phyloP scores from a whole-genome alignment of 768 basidiomycete genomes.

The Roridomyces roridus region DNA sequence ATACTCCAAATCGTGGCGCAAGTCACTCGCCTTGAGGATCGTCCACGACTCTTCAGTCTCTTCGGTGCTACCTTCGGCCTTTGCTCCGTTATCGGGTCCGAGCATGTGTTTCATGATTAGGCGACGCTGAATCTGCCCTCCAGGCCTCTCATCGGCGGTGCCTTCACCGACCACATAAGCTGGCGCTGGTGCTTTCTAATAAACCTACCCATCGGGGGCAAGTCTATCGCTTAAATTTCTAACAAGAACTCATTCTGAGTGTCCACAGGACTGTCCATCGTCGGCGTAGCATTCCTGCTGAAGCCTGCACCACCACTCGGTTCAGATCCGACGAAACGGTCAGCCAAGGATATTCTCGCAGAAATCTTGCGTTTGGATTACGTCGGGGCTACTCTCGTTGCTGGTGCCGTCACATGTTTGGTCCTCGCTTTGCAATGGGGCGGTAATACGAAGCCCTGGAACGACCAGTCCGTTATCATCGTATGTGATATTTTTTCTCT shows the following conservation, averaged over 20 bases:
- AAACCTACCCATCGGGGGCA: constrained; percentile 27
- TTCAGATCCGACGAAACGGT: constrained; percentile 16
- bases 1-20: constrained; percentile 33
- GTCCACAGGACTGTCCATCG: too few species aligned
- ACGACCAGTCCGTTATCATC: constrained; percentile 20
- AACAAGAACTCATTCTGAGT: too few species aligned
- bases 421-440: constrained; percentile 53
- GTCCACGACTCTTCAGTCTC: constrained; percentile 32
- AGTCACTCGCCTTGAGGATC: constrained; percentile 47
- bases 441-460: constrained; percentile 50
- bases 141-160: not conserved
- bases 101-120: too few species aligned
- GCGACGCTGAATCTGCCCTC: too few species aligned
- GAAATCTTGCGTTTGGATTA: constrained; percentile 38
- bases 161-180: not conserved
- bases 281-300: constrained; percentile 15
- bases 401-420: constrained; percentile 40
- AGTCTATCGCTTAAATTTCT: too few species aligned
- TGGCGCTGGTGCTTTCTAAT: constrained; percentile 18
- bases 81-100: constrained; percentile 27
- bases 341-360: constrained; percentile 12
- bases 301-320: constrained; percentile 23
- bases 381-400: constrained; percentile 41
- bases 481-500: constrained; percentile 12
- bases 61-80: constrained; percentile 24